A percentile compares a stretch with the other conserved stretches of the same genome.
Evolutionary conservation across 805 yeast genomes (phyloP).

Genomic region (Diddensiella caesifluorescens): DNA sequence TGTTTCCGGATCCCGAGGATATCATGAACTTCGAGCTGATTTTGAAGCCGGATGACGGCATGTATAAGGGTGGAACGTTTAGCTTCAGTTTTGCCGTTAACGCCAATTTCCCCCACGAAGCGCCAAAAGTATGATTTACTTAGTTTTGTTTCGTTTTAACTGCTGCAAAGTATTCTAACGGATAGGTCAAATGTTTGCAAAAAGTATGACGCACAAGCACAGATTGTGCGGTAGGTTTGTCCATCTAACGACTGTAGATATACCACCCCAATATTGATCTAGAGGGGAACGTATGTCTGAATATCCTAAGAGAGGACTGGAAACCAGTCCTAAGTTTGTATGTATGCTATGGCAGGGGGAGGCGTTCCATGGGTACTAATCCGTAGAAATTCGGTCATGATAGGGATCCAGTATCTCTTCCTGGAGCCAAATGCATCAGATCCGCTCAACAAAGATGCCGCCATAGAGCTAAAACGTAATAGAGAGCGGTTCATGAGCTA

Average conservation of each 20-base stretch:
- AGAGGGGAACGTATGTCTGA: slow-evolving; percentile 87
- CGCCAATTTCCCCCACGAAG: slow-evolving; percentile 81
- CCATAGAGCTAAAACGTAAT: slow-evolving; percentile 43
- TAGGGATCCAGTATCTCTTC: slow-evolving; percentile 81
- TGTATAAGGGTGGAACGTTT: slow-evolving; percentile 65
- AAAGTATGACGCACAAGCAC: slow-evolving; percentile 18
- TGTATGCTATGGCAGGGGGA: slow-evolving; percentile 6
- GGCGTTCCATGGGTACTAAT: neutral
- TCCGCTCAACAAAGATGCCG: slow-evolving; percentile 90
- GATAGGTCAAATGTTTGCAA: slow-evolving; percentile 28
- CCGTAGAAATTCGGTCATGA: slow-evolving; percentile 56
- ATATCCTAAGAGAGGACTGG: slow-evolving; percentile 94
- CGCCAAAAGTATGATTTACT: slow-evolving; percentile 69
- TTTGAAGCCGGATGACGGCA: slow-evolving; percentile 67
- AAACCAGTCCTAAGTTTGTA: slow-evolving; percentile 76
- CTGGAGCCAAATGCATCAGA: slow-evolving; percentile 89
- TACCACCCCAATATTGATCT: slow-evolving; percentile 93
- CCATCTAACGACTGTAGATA: slow-evolving; percentile 39
- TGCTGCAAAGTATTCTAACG: neutral
- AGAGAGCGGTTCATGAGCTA: slow-evolving; percentile 47
- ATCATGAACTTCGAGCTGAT: slow-evolving; percentile 56
- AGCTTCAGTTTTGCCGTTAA: slow-evolving; percentile 59
- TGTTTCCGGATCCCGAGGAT: slow-evolving; percentile 48
- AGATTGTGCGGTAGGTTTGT: neutral
- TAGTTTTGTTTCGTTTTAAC: no score